phyloP scores from a whole-genome alignment of 2,329 filamentous ascomycete genomes.

The Neurospora sp. region DNA sequence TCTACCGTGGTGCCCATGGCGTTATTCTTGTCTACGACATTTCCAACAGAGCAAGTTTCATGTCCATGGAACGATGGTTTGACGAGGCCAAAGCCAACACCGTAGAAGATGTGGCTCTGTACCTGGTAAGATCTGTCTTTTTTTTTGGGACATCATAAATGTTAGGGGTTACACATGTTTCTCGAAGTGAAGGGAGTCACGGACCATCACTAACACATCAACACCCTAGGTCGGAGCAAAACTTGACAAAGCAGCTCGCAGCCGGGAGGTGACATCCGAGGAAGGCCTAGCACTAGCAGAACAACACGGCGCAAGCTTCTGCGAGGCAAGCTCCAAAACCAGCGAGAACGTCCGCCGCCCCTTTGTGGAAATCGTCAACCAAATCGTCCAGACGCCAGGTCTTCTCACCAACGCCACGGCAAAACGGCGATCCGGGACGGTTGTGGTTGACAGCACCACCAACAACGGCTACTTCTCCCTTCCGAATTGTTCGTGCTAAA shows the following conservation, averaged over 20 bases:
- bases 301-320: conserved; percentile 36
- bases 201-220: background rate
- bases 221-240: conserved; percentile 37
- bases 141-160: background rate
- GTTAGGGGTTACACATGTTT: background rate
- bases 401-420: conserved; percentile 26
- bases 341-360: conserved; percentile 40
- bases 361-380: conserved; percentile 42
- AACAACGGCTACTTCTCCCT: conserved; percentile 7
- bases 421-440: conserved; percentile 17
- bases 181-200: background rate
- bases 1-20: conserved; percentile 40
- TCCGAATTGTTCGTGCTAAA: conserved; percentile 18
- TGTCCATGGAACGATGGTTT: conserved; percentile 44
- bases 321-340: conserved; percentile 45
- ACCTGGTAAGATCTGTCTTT: conserved; percentile 26
- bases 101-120: conserved; percentile 37
- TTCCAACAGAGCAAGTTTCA: conserved; percentile 38
- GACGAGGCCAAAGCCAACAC: conserved; percentile 42
- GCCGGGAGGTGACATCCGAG: conserved; percentile 34
- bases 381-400: conserved; percentile 35
- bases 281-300: conserved; percentile 39
- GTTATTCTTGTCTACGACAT: conserved; percentile 42
- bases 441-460: conserved; percentile 20
- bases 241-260: conserved; percentile 33